phyloP scores from a whole-genome alignment of 2,329 filamentous ascomycete genomes.

The Ilyonectria mors-panacis region DNA sequence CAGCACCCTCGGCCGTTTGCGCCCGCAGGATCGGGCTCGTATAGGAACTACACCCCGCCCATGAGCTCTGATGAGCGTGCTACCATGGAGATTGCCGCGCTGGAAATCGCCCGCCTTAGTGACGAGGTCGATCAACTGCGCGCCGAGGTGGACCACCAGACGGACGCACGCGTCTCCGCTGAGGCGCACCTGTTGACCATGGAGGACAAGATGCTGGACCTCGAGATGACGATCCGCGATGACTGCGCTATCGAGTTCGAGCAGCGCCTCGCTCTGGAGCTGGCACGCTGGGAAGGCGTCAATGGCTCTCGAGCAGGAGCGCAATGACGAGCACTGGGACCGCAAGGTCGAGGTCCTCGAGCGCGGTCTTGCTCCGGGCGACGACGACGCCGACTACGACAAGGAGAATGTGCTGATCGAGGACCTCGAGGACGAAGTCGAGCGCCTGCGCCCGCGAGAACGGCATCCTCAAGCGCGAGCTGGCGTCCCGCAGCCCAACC shows the following conservation, averaged over 20 bases:
- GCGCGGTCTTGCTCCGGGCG: slow-evolving; percentile 57
- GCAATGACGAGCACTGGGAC: slow-evolving; percentile 88
- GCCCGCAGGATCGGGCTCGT: slow-evolving; percentile 53
- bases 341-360: slow-evolving; percentile 82
- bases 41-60: slow-evolving; percentile 58
- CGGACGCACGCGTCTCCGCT: slow-evolving; percentile 77
- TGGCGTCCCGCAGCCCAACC: slow-evolving; percentile 74
- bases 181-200: slow-evolving; percentile 82
- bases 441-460: slow-evolving; percentile 76
- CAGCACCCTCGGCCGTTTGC: slow-evolving; percentile 59
- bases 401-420: slow-evolving; percentile 76
- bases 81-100: slow-evolving; percentile 85
- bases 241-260: slow-evolving; percentile 94
- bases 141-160: slow-evolving; percentile 78
- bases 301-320: slow-evolving; percentile 83
- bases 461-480: slow-evolving; percentile 75
- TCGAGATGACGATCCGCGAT: slow-evolving; percentile 89
- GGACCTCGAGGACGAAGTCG: slow-evolving; percentile 80
- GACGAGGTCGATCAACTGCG: slow-evolving; percentile 82
- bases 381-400: slow-evolving; percentile 63
- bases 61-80: slow-evolving; percentile 68
- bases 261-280: slow-evolving; percentile 79
- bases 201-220: slow-evolving; percentile 74
- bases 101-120: slow-evolving; percentile 84
- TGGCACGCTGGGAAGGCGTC: slow-evolving; percentile 86